Evolutionary conservation across 2,329 filamentous ascomycete species (phyloP), one percentile per base, ranked within the genome.

Genomic region (Fusarium caatingaense): DNA sequence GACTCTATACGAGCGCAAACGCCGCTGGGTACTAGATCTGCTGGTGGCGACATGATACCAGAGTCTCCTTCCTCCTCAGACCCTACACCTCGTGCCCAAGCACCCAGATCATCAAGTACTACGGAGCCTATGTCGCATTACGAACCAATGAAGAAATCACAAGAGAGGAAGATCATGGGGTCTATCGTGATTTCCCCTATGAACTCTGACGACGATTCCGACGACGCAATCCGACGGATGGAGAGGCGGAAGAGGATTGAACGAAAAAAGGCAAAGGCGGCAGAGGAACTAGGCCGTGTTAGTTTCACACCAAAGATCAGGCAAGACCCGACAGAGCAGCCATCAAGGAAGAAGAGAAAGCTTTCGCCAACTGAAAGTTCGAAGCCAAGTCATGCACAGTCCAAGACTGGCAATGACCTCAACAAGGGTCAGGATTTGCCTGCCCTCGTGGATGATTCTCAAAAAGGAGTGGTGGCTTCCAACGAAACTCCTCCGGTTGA

Each of bases 131-230:
- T 81, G 45, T 76, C 76, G 6, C 77, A 80, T 21, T 86, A 86
- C 59, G 83, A 83, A 64, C 80, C 81, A 2, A 82, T 84, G 82
- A 77, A 78, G 45, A 78, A 81, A 50, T 86, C 84, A 0, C 84
- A 86, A 50, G 80, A 84, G 67, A 78, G 82, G 32, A 80, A 80
- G 48, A 64, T 65, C 1, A 71, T 63, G 20, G 73, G 74, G 5
- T 77, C 74, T 6, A 49, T 64, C 13, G 37, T 61, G 0, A 71
- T 78, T n/a, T 70, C 73, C 3, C 68, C 68, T 7, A 21, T 76
- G 3, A 75, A 74, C 6, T 74, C 73, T 0, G 78, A 78, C 3
- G 78, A 79, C 15, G 80, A 82, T 27, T 77, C 78, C 5, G 78
- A 82, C 47, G 77, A 81, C 53, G 69, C 78, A 0, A 72, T 78